These are phyloP conservation scores for Hypholoma fasciculare DNA, from an alignment of 768 basidiomycete species.

Conservation along the genomic window DNA sequence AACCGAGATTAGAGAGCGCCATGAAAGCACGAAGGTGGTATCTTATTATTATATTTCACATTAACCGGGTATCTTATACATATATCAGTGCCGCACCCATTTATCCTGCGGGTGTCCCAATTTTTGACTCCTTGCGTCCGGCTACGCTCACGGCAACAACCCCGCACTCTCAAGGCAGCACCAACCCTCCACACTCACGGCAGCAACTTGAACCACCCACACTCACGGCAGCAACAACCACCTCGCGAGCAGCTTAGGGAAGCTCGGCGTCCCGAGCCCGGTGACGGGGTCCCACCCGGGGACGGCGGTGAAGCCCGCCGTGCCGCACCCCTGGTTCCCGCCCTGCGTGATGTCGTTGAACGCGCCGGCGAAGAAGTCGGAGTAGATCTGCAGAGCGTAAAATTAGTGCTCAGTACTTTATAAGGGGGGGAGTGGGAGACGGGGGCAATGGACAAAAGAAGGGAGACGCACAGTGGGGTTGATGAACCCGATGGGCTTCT, in stretches of 20 bases:
- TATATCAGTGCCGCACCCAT: too few relatives aligned
- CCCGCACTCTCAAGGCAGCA: background rate
- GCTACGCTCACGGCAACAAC: too few relatives aligned
- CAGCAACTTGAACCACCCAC: too few relatives aligned
- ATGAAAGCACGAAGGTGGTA: too few relatives aligned
- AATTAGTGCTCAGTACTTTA: background rate
- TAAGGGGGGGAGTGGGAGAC: too few relatives aligned
- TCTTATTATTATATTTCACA: too few relatives aligned
- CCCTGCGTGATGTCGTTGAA: slow-evolving; percentile 52
- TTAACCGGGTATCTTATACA: too few relatives aligned
- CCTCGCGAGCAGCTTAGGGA: slow-evolving; percentile 30
- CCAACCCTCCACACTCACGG: too few relatives aligned
- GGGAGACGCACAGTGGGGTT: slow-evolving; percentile 36
- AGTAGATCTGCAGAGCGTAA: slow-evolving; percentile 38
- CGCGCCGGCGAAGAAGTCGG: slow-evolving; percentile 34
- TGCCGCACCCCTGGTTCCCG: slow-evolving; percentile 45
- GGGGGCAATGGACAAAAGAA: too few relatives aligned
- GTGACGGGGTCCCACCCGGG: slow-evolving; percentile 46
- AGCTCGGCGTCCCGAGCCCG: slow-evolving; percentile 51
- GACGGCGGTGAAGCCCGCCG: slow-evolving; percentile 32
- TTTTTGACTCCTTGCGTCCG: too few relatives aligned
- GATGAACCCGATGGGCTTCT: slow-evolving; percentile 48
- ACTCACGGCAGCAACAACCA: slow-evolving; percentile 31
- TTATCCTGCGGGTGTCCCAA: too few relatives aligned
- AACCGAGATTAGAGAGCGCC: too few relatives aligned